Conservation (phyloP, 176 grass and related monocot species). For the Poa pratensis region DNA sequence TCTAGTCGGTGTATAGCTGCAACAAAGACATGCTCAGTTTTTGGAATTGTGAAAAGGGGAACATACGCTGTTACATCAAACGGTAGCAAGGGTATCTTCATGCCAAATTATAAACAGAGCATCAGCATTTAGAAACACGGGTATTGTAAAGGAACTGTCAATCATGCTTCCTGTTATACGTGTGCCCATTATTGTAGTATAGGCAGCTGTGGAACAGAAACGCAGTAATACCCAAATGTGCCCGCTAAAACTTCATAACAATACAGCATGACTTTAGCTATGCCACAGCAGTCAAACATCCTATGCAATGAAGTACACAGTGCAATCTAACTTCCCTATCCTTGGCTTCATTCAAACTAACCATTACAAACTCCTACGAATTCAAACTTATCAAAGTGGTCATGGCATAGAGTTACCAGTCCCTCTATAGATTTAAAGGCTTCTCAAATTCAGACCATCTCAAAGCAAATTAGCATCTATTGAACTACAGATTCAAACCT, state of each 20-base stretch:
- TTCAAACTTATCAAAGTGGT: not conserved
- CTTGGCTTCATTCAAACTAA: not conserved
- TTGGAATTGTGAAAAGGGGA: not conserved
- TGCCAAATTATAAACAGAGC: not conserved
- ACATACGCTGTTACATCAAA: not conserved
- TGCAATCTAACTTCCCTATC: not conserved
- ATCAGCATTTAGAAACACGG: not conserved
- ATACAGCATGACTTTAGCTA: not conserved
- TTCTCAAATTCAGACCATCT: not conserved
- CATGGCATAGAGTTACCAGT: not conserved
- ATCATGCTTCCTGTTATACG: not conserved
- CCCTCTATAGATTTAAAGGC: not conserved
- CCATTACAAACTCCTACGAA: not conserved
- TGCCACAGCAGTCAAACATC: not conserved
- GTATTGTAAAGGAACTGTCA: not conserved
- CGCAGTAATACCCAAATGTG: not conserved
- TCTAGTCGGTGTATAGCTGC: slow-evolving; percentile 47
- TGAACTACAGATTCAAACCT: no score
- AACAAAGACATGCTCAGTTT: slow-evolving; percentile 33
- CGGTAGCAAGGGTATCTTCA: not conserved
- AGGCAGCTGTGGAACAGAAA: not conserved
- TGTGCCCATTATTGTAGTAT: not conserved
- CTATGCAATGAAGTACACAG: not conserved
- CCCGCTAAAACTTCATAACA: not conserved
- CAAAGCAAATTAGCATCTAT: no score